A percentile compares a stretch with the other conserved stretches of the same genome.
Evolutionary conservation across 352 stramenopile genomes (phyloP).

Genomic region (Phytophthora aleatoria): DNA sequence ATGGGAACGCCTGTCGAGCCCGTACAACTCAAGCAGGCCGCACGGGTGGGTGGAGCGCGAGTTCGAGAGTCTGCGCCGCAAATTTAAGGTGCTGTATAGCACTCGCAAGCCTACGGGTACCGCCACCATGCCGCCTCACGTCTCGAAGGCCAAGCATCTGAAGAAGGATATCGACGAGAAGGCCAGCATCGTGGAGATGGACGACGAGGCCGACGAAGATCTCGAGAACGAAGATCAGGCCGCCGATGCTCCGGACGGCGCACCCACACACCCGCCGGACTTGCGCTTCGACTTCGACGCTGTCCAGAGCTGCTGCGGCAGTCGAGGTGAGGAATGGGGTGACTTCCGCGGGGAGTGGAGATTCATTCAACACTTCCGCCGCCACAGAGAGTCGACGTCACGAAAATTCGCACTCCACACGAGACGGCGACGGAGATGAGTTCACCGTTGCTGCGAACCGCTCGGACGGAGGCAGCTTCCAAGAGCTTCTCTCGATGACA

Average conservation of each 20-base stretch:
- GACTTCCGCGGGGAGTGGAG: background rate
- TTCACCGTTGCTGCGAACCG: background rate
- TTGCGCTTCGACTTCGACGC: background rate
- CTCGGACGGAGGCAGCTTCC: background rate
- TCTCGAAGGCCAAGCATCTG: background rate
- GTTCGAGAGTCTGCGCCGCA: constrained; percentile 9
- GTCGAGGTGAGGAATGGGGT: background rate
- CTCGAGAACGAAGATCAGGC: background rate
- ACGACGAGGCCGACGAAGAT: background rate
- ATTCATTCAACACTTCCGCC: background rate
- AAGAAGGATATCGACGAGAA: constrained; percentile 12
- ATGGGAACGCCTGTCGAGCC: background rate
- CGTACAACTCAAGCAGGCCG: background rate
- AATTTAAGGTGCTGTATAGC: constrained; percentile 12
- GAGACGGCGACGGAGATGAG: background rate
- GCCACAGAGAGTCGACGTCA: background rate
- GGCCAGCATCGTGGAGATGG: constrained; percentile 3
- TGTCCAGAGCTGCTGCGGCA: background rate
- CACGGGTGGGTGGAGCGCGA: background rate
- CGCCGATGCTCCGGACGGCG: background rate
- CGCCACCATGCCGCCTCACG: background rate
- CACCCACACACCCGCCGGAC: background rate
- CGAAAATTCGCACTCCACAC: background rate
- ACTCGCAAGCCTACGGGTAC: constrained; percentile 3
- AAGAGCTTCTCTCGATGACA: background rate